Conservation (phyloP, 768 basidiomycete genomes). For the Macrocybe gigantea region DNA sequence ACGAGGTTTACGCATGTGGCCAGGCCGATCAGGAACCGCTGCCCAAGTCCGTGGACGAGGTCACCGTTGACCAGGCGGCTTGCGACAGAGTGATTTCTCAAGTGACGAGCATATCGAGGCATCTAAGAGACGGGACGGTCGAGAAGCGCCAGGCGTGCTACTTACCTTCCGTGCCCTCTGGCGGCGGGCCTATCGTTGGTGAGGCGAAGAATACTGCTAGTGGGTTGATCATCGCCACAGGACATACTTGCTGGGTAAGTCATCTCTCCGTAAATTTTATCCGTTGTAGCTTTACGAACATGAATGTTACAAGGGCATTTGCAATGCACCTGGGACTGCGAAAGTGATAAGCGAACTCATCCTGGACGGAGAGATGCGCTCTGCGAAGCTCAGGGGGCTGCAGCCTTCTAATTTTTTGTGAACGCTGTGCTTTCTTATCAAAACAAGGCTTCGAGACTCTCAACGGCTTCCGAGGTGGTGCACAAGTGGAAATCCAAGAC, state of each 20-base stretch:
- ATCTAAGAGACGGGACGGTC: conserved; percentile 47
- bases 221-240: conserved; percentile 68
- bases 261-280: neutral
- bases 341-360: conserved; percentile 65
- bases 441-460: neutral
- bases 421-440: neutral
- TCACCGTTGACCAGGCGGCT: conserved; percentile 47
- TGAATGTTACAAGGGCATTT: conserved; percentile 52
- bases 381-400: conserved; percentile 47
- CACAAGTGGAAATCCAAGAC: too few relatives aligned
- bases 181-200: conserved; percentile 71
- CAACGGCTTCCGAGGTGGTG: too few relatives aligned
- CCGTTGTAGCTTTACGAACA: neutral
- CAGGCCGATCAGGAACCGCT: conserved; percentile 69
- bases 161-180: conserved; percentile 54
- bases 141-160: conserved; percentile 67
- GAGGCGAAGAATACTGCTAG: conserved; percentile 47
- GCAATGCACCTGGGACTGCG: conserved; percentile 82
- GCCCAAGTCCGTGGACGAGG: conserved; percentile 68
- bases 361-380: conserved; percentile 57
- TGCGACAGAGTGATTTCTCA: conserved; percentile 52
- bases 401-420: conserved; percentile 33
- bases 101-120: conserved; percentile 55
- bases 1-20: conserved; percentile 75
- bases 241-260: conserved; percentile 77